Base-by-base conservation (phyloP, 495 filamentous ascomycete genomes). In the Trichoderma gamsii region DNA sequence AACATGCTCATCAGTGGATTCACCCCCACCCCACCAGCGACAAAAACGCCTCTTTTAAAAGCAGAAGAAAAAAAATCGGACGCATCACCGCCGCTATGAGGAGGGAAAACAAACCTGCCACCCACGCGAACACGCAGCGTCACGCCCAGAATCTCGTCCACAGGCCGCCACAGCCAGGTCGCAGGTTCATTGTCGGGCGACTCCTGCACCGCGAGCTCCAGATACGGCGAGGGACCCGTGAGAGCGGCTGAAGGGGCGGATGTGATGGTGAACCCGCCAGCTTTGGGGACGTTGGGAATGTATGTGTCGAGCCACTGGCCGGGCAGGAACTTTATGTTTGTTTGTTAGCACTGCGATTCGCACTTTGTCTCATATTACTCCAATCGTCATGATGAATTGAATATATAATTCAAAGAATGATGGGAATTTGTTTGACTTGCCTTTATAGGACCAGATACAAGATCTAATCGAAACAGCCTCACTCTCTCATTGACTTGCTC, bases 301-400 rank as follows among this genome's bases (percentile, higher is more conserved):
- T 91, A 86, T 7, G 93, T 87, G 74, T 97, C 93, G 66, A 97
- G 83, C 92, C 92, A 97, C 83, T 97, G 93, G 43, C 93, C 93
- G 1, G 93, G 89, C 35, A 88, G 79, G 76, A 94, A 95, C 85
- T 87, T 27, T 2, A 43, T 49, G 16, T 52, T 9, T 13, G n/a
- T 63, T 16, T 9, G 27, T 46, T 63, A 61, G 25, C 27, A 49
- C 18, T 38, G 35, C 35, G 7, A 49, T 18, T n/a, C 0, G 5
- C 44, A 46, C 3, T 71, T 64, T 72, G 18, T 11, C 12, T 16
- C 1, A 46, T 18, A 46, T 15, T 38, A 8, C 1, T 29, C 4
- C 29, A 51, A 51, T 7, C 18, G n/a, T n/a, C 16, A 51, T 15
- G 21, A n/a, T n/a, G 21, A n/a, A 21, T 51, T 15, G 16, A 46